phyloP scores from a whole-genome alignment of 1,284 basidiomycete genomes.

The Cerioporus squamosus region DNA sequence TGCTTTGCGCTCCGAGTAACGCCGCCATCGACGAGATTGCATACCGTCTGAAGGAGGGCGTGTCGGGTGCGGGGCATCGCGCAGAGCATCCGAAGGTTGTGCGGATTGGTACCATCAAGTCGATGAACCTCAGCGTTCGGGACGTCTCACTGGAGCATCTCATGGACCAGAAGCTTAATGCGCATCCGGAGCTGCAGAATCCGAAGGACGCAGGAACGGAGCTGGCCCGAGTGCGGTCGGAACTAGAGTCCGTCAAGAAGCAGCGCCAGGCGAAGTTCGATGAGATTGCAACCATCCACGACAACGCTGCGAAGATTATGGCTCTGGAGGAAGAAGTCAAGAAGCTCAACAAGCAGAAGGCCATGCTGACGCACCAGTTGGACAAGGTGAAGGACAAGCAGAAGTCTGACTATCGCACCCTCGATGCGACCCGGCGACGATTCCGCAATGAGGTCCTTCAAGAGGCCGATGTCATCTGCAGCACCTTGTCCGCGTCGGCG shows the following conservation, averaged over 20 bases:
- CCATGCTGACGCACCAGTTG: constrained; percentile 68
- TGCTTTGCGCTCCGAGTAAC: constrained; percentile 97
- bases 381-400: constrained; percentile 84
- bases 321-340: constrained; percentile 72
- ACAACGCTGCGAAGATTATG: constrained; percentile 53
- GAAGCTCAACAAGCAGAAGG: constrained; percentile 67
- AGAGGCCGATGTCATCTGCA: constrained; percentile 93
- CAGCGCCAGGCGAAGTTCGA: constrained; percentile 65
- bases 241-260: constrained; percentile 72
- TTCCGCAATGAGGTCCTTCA: constrained; percentile 78
- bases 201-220: constrained; percentile 57
- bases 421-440: constrained; percentile 80
- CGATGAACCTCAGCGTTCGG: constrained; percentile 84
- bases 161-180: constrained; percentile 78
- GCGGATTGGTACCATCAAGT: constrained; percentile 82
- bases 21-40: constrained; percentile 98
- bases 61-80: constrained; percentile 61
- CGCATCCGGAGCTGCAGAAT: constrained; percentile 42
- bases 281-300: constrained; percentile 57
- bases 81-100: constrained; percentile 79
- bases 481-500: constrained; percentile 92
- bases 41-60: constrained; percentile 82
- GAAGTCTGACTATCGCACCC: constrained; percentile 71
- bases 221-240: constrained; percentile 63
- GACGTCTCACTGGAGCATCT: constrained; percentile 89